Evolutionary conservation across 768 basidiomycete species (phyloP).

Genomic region (Tricholomella constricta): DNA sequence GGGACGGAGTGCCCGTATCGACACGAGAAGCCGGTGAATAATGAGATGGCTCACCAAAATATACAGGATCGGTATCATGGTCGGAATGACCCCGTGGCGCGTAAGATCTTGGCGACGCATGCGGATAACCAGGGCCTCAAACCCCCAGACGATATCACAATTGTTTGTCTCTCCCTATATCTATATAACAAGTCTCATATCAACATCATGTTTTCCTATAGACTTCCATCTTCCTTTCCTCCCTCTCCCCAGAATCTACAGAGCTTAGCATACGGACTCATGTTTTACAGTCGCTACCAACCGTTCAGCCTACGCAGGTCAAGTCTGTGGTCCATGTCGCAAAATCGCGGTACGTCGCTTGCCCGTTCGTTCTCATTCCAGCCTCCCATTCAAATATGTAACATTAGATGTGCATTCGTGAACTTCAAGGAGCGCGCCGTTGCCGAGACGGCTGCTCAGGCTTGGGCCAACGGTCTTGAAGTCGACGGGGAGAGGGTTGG

Average conservation of each 20-base stretch:
- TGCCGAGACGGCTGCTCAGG: slow-evolving; percentile 88
- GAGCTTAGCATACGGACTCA: slow-evolving; percentile 75
- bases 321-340: slow-evolving; percentile 86
- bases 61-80: slow-evolving; percentile 95
- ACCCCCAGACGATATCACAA: slow-evolving; percentile 83
- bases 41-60: slow-evolving; percentile 87
- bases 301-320: slow-evolving; percentile 61
- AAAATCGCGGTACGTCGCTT: slow-evolving; percentile 61
- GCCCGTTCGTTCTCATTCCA: neutral
- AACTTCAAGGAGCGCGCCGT: slow-evolving; percentile 83
- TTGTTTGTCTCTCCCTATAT: slow-evolving; percentile 55
- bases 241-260: slow-evolving; percentile 67
- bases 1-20: slow-evolving; percentile 95
- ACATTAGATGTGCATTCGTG: slow-evolving; percentile 84
- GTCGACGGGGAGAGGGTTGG: slow-evolving; percentile 72
- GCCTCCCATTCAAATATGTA: slow-evolving; percentile 1
- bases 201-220: slow-evolving; percentile 27
- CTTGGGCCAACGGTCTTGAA: slow-evolving; percentile 90
- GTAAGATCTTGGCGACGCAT: slow-evolving; percentile 80
- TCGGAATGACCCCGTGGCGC: slow-evolving; percentile 89
- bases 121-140: slow-evolving; percentile 83
- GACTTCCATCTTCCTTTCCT: slow-evolving; percentile 87
- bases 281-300: slow-evolving; percentile 68
- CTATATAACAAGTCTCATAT: neutral
- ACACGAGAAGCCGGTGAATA: slow-evolving; percentile 86